Evolutionary conservation across 805 yeast species (phyloP).

Genomic region (Metschnikowia reukaufii): DNA sequence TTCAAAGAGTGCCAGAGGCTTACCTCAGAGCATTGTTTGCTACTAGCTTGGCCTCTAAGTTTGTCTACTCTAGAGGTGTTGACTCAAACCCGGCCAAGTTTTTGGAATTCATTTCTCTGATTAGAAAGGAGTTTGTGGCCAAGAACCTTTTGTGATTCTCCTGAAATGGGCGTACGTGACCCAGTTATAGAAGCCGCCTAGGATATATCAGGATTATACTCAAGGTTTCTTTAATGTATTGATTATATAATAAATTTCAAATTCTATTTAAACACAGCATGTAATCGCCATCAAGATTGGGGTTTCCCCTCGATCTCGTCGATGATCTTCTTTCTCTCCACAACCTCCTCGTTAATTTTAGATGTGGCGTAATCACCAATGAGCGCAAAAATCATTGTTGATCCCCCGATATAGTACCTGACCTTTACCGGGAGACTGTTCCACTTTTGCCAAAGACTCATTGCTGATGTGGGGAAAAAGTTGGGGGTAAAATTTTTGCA

Average conservation of each 20-base stretch:
- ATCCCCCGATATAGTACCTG: constrained; percentile 40
- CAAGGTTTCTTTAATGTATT: background rate
- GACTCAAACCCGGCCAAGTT: constrained; percentile 79
- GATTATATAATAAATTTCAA: background rate
- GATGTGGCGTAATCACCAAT: constrained; percentile 41
- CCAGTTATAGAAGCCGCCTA: background rate
- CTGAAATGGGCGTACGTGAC: background rate
- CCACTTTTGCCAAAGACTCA: constrained; percentile 39
- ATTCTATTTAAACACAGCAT: background rate
- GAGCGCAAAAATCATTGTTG: constrained; percentile 41
- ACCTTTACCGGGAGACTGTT: constrained; percentile 41
- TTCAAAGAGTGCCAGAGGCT: constrained; percentile 79
- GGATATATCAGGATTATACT: background rate
- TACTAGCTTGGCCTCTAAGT: constrained; percentile 77
- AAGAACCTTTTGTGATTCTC: constrained; percentile 29
- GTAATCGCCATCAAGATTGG: background rate
- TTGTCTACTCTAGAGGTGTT: constrained; percentile 79
- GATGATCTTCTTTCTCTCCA: constrained; percentile 31
- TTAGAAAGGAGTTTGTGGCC: constrained; percentile 46
- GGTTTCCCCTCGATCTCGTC: constrained; percentile 20
- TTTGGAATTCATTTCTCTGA: constrained; percentile 63
- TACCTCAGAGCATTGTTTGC: constrained; percentile 89
- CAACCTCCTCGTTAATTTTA: constrained; percentile 37
- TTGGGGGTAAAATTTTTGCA: too few species aligned
- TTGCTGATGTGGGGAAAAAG: constrained; percentile 8